Conservation (phyloP, 163 green algal genomes). For the Scenedesmus sp. region DNA sequence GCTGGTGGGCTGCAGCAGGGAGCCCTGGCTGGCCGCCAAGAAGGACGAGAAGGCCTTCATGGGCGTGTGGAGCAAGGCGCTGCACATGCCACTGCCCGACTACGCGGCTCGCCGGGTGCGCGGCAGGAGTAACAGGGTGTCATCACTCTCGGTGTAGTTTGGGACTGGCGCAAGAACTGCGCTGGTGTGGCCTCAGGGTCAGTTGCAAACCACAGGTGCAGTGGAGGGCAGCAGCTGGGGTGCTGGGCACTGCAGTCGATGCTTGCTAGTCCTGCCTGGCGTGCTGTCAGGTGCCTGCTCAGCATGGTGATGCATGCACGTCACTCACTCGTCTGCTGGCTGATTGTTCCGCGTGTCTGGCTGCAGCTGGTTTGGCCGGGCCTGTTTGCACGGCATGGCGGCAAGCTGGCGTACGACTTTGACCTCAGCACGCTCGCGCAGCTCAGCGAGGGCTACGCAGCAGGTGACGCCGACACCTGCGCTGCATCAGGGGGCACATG, state of each 20-base stretch:
- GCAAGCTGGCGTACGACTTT: conserved; percentile 73
- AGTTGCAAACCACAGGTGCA: too few species aligned
- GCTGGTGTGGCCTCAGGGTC: too few species aligned
- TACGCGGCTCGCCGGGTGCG: conserved; percentile 78
- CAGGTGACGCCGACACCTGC: too few species aligned
- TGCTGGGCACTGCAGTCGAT: too few species aligned
- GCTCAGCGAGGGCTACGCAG: conserved; percentile 80
- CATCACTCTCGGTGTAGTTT: too few species aligned
- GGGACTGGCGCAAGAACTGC: too few species aligned
- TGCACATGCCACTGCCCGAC: conserved; percentile 88
- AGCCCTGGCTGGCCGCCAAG: conserved; percentile 84
- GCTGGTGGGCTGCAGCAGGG: conserved; percentile 80
- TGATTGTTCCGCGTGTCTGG: not conserved
- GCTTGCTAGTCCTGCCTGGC: too few species aligned
- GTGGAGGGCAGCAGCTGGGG: not conserved
- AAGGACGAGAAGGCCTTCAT: conserved; percentile 91
- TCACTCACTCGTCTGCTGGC: not conserved
- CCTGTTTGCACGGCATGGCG: conserved; percentile 77
- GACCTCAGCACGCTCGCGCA: conserved; percentile 83
- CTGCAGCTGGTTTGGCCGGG: conserved; percentile 77
- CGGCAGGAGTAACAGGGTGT: not conserved
- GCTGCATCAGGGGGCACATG: too few species aligned
- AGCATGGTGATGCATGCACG: not conserved
- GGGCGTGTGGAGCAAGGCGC: conserved; percentile 86
- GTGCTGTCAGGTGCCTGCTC: not conserved